Base-by-base conservation (phyloP, 2,329 filamentous ascomycete species). In the Cadophora sp. region DNA sequence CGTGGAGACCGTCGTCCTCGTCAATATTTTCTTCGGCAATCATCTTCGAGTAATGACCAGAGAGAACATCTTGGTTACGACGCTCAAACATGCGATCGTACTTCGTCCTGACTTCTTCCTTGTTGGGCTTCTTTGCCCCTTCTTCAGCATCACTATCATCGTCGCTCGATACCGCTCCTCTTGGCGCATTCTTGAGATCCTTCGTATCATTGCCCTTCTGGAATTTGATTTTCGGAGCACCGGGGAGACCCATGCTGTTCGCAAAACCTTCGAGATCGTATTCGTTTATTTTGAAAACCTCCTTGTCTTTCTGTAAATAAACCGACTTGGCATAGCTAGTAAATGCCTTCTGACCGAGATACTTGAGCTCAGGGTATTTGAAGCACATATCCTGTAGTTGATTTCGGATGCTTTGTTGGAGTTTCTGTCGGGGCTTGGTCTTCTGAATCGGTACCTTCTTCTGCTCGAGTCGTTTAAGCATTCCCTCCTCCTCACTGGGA, bases 31-130 rank as follows among this genome's bases (percentile, higher is more conserved):
- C 88, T 47, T 89, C 85, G 60, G 84, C 84, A 68, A 98, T 89
- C 70, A 99, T 85, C 76, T 95, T 97, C 67, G 89, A 88, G 82
- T 97, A 98, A 80, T 99, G 96, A 65, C 91, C 89, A n/a, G 95
- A 94, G 71, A 99, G 81, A 39, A 99, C 92, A 76, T 97, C 94
- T 80, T 98, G 95, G 80, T 99, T 99, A 73, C 91, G 92, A 68
- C 96, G 87, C 82, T 97, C 95, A 79, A 98, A 97, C 96, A 99
- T 98, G 73, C 93, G 91, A 79, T 99, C 94, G 78, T 97, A 96
- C 79, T 97, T 98, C 39, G 96, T 99, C 69, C 94, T 88, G 20
- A 97, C 92, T 73, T 89, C 87, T 13, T 85, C 83, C 80, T 92
- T 90, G 80, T 87, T 88, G 68, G 83, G 80, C 71, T 83, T 78